Evolutionary conservation across 2,329 filamentous ascomycete species (phyloP), one percentile per base, ranked within the genome.

Genomic region (Ramularia endophylla): DNA sequence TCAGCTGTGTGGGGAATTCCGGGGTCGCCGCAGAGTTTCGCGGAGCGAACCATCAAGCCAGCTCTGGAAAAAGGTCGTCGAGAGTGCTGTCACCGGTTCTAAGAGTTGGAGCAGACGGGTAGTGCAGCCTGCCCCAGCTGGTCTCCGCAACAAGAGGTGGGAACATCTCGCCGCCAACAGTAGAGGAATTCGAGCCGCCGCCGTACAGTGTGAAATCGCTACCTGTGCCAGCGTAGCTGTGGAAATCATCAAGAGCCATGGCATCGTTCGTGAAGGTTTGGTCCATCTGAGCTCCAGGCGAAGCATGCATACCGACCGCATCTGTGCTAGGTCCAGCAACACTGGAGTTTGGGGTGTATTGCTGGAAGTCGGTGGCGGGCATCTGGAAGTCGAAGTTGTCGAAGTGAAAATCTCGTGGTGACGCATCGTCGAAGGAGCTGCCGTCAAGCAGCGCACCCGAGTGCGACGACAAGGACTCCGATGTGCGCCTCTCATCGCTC

Each of bases 281-380:
- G 80, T 8, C 83, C 83, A 63, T 74, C 83, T 86, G 82, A 4
- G 80, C 83, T 40, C 73, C 71, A 7, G 83, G 82, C 3, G 83
- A 87, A 47, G 87, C 74, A 46, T 85, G 81, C 18, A 71, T 65
- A 9, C 44, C 43, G 31, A 50, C 53, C 58, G 42, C 43, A 34
- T 47, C 48, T 17, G 40, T 41, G 41, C 48, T 48, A 15, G 44
- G 42, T 17, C 50, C 50, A 19, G 44, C 51, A 15, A 50, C 47
- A 22, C 43, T 48, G 13, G 54, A 52, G 32, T 55, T 44, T 18
- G 58, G 56, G 5, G 54, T 56, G n/a, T 45, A 46, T n/a, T 51
- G 62, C 15, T 66, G 68, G 43, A 66, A 62, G n/a, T 40, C 44
- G 32, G 32, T 20, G 32, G 17, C 17, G 9, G 15, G 15, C 32